phyloP scores from a whole-genome alignment of 768 basidiomycete genomes.

The Terana coerulea region DNA sequence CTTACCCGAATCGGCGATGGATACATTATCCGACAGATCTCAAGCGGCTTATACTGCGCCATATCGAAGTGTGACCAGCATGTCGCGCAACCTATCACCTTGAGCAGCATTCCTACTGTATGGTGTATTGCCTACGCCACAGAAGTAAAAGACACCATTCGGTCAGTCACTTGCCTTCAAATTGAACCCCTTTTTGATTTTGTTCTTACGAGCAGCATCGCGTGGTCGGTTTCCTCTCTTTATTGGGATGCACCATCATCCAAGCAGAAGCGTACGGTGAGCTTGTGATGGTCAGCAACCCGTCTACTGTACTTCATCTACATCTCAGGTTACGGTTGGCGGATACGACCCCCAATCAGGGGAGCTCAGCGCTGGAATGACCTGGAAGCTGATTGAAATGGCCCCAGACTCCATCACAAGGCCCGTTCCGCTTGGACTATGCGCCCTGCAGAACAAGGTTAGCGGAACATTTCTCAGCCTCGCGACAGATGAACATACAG shows the following conservation, averaged over 20 bases:
- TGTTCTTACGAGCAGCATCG: not conserved
- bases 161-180: not conserved
- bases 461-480: slow-evolving; percentile 2
- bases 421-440: not conserved
- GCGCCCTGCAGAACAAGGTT: slow-evolving; percentile 6
- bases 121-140: slow-evolving; percentile 1
- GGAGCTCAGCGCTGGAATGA: not conserved
- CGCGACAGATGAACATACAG: slow-evolving; percentile 1
- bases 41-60: slow-evolving; percentile 7
- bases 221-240: slow-evolving; percentile 7
- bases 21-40: slow-evolving; percentile 6
- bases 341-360: not conserved
- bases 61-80: not conserved
- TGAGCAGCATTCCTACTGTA: slow-evolving; percentile 8
- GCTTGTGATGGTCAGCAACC: not conserved
- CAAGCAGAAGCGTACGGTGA: not conserved
- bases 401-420: not conserved
- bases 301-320: not conserved
- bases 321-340: not conserved
- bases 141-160: not conserved
- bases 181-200: not conserved
- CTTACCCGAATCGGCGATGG: slow-evolving; percentile 2
- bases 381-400: not conserved
- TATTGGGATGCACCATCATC: slow-evolving; percentile 1
- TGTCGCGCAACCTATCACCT: not conserved